A percentile compares a stretch with the other conserved stretches of the same genome.
phyloP scores from a whole-genome alignment of 2,329 filamentous ascomycete genomes.

The Phaeosphaeriaceae sp. region DNA sequence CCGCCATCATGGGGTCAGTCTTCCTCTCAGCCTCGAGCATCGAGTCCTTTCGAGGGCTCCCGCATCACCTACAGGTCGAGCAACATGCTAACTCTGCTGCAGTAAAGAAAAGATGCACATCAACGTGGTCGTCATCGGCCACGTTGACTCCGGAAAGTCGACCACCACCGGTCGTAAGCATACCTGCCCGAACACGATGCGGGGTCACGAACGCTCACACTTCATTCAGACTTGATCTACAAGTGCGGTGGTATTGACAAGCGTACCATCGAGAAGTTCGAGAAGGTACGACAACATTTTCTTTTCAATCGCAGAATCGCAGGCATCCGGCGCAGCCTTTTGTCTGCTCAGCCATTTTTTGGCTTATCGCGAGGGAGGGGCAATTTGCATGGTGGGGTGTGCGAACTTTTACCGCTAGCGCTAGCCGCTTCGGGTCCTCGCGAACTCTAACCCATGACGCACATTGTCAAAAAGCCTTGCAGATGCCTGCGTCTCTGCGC shows the following conservation, averaged over 20 bases:
- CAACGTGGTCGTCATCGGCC: slow-evolving; percentile 96
- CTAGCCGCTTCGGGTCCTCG: slow-evolving; percentile 42
- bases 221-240: slow-evolving; percentile 92
- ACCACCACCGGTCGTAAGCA: slow-evolving; percentile 84
- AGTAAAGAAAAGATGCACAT: slow-evolving; percentile 98
- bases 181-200: slow-evolving; percentile 36
- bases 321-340: slow-evolving; percentile 24
- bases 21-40: slow-evolving; percentile 21
- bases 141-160: slow-evolving; percentile 99
- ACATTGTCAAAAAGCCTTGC: slow-evolving; percentile 14
- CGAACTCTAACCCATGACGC: slow-evolving; percentile 43
- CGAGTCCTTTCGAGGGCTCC: slow-evolving; percentile 2
- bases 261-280: slow-evolving; percentile 99
- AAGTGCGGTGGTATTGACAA: slow-evolving; percentile 99
- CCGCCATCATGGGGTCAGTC: slow-evolving; percentile 69
- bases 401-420: slow-evolving; percentile 47
- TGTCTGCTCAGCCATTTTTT: slow-evolving; percentile 38
- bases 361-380: slow-evolving; percentile 46
- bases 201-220: slow-evolving; percentile 39
- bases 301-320: slow-evolving; percentile 16
- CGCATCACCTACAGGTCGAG: too few relatives aligned
- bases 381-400: slow-evolving; percentile 50
- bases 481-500: background rate
- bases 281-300: slow-evolving; percentile 78
- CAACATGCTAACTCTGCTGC: slow-evolving; percentile 45